Conservation (phyloP, 2,329 filamentous ascomycete genomes). For the Fusarium acutatum region DNA sequence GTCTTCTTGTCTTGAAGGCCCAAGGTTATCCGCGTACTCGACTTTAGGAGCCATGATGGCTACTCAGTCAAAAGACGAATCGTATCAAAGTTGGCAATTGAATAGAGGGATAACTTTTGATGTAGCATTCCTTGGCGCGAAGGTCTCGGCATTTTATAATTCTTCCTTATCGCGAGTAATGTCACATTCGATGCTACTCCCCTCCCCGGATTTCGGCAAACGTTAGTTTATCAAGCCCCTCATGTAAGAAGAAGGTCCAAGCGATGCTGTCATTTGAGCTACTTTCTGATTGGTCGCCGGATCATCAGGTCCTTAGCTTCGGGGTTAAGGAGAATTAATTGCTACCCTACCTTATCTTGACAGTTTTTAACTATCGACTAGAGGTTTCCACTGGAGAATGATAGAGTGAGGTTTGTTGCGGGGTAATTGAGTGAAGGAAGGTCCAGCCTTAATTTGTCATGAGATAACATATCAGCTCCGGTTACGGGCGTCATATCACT, state of each 20-base stretch:
- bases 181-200: background rate
- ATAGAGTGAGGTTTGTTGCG: background rate
- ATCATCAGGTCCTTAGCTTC: background rate
- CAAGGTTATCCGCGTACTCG: background rate
- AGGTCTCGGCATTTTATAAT: background rate
- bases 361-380: background rate
- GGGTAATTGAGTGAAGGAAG: background rate
- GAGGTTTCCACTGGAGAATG: background rate
- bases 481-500: background rate
- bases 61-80: background rate
- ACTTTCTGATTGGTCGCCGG: background rate
- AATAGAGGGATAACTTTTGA: no score
- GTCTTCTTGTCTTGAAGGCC: background rate
- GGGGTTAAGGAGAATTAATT: no score
- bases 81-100: rapidly evolving
- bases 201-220: constrained; percentile 8
- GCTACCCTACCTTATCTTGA: background rate
- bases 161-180: background rate
- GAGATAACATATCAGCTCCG: background rate
- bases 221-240: background rate
- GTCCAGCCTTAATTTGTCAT: background rate
- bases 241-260: background rate
- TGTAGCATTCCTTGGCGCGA: background rate
- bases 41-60: background rate
- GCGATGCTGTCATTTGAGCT: background rate